Base-by-base conservation (phyloP, 2,329 filamentous ascomycete genomes). In the Alternaria dauci region DNA sequence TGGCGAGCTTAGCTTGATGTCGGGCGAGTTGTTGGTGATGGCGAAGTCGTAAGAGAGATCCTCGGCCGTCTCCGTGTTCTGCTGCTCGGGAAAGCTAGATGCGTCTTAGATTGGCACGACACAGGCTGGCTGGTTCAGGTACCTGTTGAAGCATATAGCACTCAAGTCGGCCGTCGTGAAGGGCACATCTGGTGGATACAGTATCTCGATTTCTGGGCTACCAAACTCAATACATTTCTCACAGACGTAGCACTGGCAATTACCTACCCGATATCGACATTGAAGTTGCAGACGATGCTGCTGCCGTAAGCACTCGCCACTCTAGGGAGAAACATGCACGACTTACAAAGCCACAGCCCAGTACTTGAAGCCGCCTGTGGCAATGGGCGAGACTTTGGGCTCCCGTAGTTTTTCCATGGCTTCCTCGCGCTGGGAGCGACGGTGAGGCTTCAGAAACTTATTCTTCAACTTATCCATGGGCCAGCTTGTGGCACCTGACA, bases 1-100 rank as follows among this genome's bases (percentile, higher is more conserved):
- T 16, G 79, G 78, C 14, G 78, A 80, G 50, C 58, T 72, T 9
- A 81, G 66, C 28, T 63, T 86, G 44, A 91, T 86, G 61, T 90
- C 88, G 4, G 89, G 88, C 8, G 79, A 81, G 63, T 78, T 77
- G 63, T 81, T 81, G 53, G 68, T 71, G 42, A 80, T 72, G 50
- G 76, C 74, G 62, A 80, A 81, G 59, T 79, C 76, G 68, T 80
- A 81, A 6, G 70, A 64, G 11, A 80, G 64, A 60, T 80, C 78
- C 46, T 77, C 74, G 12, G 71, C 71, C 0, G 76, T 78, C 54
- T 81, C 79, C 4, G 76, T 75, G 52, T 80, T 79, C 50, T 80
- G 78, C 50, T 79, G 76, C 58, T 81, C 79, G 4, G 79, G 79
- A 52, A 81, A 81, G 68, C 78, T 79, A 56, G 36, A 42, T 8